Percentiles rank a stretch among this genome's conserved stretches.
Evolutionary conservation across 2,329 filamentous ascomycete species (phyloP).

Genomic region (Fonsecaea multimorphosa): DNA sequence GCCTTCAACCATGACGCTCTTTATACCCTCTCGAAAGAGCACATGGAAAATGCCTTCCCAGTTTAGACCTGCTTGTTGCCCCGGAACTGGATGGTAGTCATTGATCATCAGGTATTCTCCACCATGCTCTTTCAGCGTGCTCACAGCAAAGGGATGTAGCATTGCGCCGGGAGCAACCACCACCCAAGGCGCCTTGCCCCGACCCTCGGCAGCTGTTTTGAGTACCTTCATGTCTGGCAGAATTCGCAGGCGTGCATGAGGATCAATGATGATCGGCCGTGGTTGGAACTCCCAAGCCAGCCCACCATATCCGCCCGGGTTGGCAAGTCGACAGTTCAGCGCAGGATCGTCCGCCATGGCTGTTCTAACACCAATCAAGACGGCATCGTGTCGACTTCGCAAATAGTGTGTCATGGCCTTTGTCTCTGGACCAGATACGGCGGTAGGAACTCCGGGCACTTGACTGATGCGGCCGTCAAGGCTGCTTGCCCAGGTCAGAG

Average conservation of each 20-base stretch:
- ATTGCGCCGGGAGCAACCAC: conserved; percentile 60
- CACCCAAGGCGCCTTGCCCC: conserved; percentile 76
- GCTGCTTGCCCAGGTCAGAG: conserved; percentile 88
- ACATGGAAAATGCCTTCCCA: conserved; percentile 70
- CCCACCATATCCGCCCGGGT: conserved; percentile 63
- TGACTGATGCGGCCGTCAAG: conserved; percentile 82
- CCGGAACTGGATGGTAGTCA: conserved; percentile 37
- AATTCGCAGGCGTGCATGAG: conserved; percentile 74
- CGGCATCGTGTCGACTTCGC: conserved; percentile 80
- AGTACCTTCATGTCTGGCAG: conserved; percentile 68
- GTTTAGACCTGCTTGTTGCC: conserved; percentile 42
- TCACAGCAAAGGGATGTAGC: conserved; percentile 54
- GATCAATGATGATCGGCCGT: conserved; percentile 81
- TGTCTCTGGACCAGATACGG: conserved; percentile 79
- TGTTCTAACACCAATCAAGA: conserved; percentile 83
- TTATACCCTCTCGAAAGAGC: conserved; percentile 65
- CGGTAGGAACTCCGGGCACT: conserved; percentile 78
- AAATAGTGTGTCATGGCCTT: conserved; percentile 95
- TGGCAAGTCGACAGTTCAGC: conserved; percentile 78
- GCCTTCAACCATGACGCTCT: conserved; percentile 90
- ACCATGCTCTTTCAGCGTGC: conserved; percentile 54
- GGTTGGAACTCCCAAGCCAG: conserved; percentile 66
- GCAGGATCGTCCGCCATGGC: conserved; percentile 83
- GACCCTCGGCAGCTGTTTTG: conserved; percentile 65
- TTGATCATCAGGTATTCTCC: conserved; percentile 53